Evolutionary conservation across 2,329 filamentous ascomycete species (phyloP), one percentile per base, ranked within the genome.

Genomic region (Bipolaris gigantea): DNA sequence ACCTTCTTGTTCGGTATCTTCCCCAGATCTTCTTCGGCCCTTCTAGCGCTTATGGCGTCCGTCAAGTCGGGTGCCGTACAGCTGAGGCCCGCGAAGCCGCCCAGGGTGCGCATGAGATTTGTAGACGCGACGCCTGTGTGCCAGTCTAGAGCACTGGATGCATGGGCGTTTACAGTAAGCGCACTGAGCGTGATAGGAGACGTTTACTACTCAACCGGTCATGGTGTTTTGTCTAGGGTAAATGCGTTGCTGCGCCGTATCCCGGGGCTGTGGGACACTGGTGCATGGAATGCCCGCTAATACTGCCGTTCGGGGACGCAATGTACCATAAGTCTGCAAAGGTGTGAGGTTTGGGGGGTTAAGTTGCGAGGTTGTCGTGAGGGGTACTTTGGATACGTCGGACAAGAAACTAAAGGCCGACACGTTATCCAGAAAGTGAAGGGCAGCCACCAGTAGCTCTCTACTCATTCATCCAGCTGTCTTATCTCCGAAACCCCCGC

Each of bases 21-120:
- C 58, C 53, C 57, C 38, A 56, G 51, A 60, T 55, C 52, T 63
- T 63, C 60, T 54, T 51, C 53, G 48, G 34, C n/a, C 40, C 53
- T 62, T 62, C 60, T 63, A 63, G 59, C 43, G 58, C 59, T 61
- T 53, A 60, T 49, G 34, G 44, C 56, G 41, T 36, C 56, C 60
- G 50, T 58, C 47, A 45, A 50, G 25, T 57, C 60, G 60, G 60
- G 48, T 49, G 27, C 56, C 40, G 50, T 61, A 48, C 56, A 55
- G 53, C 48, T 46, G 48, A 48, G 48, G 53, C 38, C 47, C 46
- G 50, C 36, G 46, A 52, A 43, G 48, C 53, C 48, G 39, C 53
- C 42, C 35, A 41, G 47, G 33, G 47, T 48, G 40, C 33, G 50
- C 46, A 54, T 57, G 50, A 48, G 30, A 41, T n/a, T 38, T 51